These are phyloP conservation scores for Pestalotiopsis sp. DNA, from an alignment of 2,329 filamentous ascomycete species.

Conservation along the genomic window DNA sequence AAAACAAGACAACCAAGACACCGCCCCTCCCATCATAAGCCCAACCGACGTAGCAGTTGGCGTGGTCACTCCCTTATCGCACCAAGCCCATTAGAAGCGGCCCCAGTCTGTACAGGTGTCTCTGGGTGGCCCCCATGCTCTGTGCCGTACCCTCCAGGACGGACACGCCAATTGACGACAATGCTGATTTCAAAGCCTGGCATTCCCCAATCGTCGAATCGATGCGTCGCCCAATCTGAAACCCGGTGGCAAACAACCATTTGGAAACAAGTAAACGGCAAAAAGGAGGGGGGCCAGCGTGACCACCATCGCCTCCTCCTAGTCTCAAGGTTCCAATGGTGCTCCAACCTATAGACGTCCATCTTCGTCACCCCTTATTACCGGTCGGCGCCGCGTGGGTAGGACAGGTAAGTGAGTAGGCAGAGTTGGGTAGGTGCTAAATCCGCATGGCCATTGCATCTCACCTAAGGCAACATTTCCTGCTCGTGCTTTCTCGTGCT, in stretches of 20 bases:
- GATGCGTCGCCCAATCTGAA: conserved; percentile 10
- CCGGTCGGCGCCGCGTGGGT: neutral
- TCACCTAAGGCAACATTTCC: neutral
- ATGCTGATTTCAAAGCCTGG: neutral
- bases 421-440: neutral
- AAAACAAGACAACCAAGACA: neutral
- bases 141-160: too few species aligned
- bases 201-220: conserved; percentile 7
- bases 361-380: neutral
- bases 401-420: neutral
- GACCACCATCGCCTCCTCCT: conserved; percentile 1
- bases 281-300: neutral
- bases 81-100: neutral
- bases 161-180: neutral
- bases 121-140: neutral
- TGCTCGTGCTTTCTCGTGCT: neutral
- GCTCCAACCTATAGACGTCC: neutral
- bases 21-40: neutral
- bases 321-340: neutral
- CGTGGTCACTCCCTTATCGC: conserved; percentile 5
- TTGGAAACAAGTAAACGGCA: neutral
- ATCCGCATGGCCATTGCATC: neutral
- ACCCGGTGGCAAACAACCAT: conserved; percentile 11
- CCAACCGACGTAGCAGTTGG: neutral
- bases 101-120: conserved; percentile 5